phyloP scores from a whole-genome alignment of 495 filamentous ascomycete species.

The Xylona heveae region DNA sequence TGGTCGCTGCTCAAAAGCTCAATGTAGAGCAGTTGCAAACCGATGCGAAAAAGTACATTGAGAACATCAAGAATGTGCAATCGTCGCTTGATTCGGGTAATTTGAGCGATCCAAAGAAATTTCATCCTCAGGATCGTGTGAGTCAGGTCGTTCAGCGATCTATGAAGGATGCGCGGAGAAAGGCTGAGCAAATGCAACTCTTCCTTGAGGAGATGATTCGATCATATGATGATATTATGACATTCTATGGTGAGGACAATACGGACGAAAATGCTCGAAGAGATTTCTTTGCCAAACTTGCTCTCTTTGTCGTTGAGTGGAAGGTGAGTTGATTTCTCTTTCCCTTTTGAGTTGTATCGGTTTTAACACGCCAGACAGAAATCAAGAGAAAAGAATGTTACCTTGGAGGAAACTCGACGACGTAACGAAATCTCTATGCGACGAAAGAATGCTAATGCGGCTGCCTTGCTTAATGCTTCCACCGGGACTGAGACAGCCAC shows the following conservation, averaged over 20 bases:
- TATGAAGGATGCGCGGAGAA: conserved; percentile 91
- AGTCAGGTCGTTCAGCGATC: conserved; percentile 74
- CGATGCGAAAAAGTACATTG: conserved; percentile 87
- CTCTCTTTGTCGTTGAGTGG: conserved; percentile 82
- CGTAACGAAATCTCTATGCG: conserved; percentile 80
- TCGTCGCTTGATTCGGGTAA: conserved; percentile 81
- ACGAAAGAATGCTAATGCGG: conserved; percentile 54
- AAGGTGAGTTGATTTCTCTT: conserved; percentile 32
- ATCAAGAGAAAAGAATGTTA: conserved; percentile 78
- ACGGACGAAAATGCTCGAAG: conserved; percentile 81
- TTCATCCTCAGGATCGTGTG: conserved; percentile 92
- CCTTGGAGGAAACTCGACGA: conserved; percentile 58
- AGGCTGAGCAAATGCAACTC: conserved; percentile 87
- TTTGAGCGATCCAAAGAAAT: conserved; percentile 88
- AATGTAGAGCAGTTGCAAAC: conserved; percentile 79
- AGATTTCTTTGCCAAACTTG: conserved; percentile 91
- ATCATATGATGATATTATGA: conserved; percentile 87
- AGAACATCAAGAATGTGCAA: conserved; percentile 87
- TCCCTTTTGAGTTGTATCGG: background rate
- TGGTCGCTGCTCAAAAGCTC: conserved; percentile 70
- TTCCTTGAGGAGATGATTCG: conserved; percentile 85
- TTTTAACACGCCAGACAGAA: conserved; percentile 25
- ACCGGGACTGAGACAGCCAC: too few species aligned
- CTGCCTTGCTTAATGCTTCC: conserved; percentile 22
- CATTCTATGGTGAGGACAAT: conserved; percentile 89